phyloP scores from a whole-genome alignment of 2,329 filamentous ascomycete genomes.

The Cytospora paraplurivora region DNA sequence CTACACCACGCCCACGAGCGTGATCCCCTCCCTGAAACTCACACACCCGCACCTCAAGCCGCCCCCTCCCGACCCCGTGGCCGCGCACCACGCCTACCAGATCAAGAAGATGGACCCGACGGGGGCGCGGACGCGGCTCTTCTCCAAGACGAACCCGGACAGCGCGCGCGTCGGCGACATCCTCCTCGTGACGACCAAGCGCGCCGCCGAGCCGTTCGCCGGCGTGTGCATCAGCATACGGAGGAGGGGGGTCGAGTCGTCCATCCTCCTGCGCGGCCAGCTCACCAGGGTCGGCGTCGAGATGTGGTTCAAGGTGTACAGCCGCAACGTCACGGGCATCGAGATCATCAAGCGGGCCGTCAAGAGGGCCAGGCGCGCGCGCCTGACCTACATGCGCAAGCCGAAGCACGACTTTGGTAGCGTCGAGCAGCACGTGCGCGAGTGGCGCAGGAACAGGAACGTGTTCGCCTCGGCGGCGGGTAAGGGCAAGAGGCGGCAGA shows the following conservation, averaged over 20 bases:
- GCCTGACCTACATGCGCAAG: slow-evolving; percentile 89
- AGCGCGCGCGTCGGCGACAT: slow-evolving; percentile 85
- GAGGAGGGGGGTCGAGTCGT: slow-evolving; percentile 83
- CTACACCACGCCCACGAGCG: slow-evolving; percentile 38
- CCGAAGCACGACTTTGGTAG: slow-evolving; percentile 85
- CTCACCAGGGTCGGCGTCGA: slow-evolving; percentile 87
- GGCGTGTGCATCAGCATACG: slow-evolving; percentile 88
- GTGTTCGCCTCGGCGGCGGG: slow-evolving; percentile 38
- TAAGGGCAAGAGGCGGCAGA: slow-evolving; percentile 27
- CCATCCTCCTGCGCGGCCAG: slow-evolving; percentile 82
- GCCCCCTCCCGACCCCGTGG: slow-evolving; percentile 58
- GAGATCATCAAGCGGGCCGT: slow-evolving; percentile 87
- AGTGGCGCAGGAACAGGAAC: slow-evolving; percentile 51
- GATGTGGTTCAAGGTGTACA: slow-evolving; percentile 98
- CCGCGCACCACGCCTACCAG: slow-evolving; percentile 67
- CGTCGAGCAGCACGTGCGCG: slow-evolving; percentile 76
- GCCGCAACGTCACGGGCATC: slow-evolving; percentile 83
- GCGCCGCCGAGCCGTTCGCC: slow-evolving; percentile 82
- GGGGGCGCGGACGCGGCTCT: slow-evolving; percentile 78
- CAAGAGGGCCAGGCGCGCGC: slow-evolving; percentile 83
- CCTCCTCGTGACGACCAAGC: slow-evolving; percentile 80
- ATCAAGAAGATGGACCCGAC: slow-evolving; percentile 79
- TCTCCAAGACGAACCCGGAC: slow-evolving; percentile 76
- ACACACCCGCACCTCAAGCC: slow-evolving; percentile 25
- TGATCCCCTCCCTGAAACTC: slow-evolving; percentile 22